Conservation (phyloP, 352 stramenopile genomes). For the Globisporangium acanthophoron region DNA sequence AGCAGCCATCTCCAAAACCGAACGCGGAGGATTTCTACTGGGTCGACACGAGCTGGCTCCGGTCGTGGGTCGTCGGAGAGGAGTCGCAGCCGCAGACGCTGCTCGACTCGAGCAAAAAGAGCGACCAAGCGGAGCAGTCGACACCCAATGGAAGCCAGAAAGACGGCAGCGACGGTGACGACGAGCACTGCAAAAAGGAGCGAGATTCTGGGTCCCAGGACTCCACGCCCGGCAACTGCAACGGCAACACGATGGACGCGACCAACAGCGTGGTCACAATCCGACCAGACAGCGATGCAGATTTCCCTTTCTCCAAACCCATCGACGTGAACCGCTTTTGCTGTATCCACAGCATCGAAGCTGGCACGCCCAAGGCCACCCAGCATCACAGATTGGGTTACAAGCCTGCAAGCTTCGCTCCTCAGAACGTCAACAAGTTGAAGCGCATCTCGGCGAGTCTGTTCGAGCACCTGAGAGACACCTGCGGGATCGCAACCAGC, state of each 20-base stretch:
- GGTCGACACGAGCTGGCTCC: conserved; percentile 64
- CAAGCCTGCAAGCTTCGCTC: conserved; percentile 29
- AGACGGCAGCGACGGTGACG: conserved; percentile 8
- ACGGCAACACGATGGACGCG: neutral
- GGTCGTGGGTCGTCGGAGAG: conserved; percentile 58
- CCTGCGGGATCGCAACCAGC: conserved; percentile 19
- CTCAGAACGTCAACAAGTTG: conserved; percentile 40
- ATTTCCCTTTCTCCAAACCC: conserved; percentile 48
- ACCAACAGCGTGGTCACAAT: neutral
- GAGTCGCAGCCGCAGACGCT: conserved; percentile 16
- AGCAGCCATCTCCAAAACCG: conserved; percentile 31
- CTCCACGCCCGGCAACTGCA: neutral
- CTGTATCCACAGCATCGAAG: conserved; percentile 33
- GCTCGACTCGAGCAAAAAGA: neutral
- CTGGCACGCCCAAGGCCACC: conserved; percentile 5
- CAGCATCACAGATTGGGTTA: neutral
- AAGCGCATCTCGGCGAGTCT: conserved; percentile 57
- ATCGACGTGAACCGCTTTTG: conserved; percentile 46
- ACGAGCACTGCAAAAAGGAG: conserved; percentile 14
- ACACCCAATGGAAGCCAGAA: conserved; percentile 2
- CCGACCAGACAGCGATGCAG: conserved; percentile 14
- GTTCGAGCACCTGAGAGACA: conserved; percentile 38
- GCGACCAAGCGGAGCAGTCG: conserved; percentile 4
- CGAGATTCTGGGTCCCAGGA: neutral
- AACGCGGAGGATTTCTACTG: conserved; percentile 46